Evolutionary conservation across 1,284 basidiomycete genomes (phyloP).

Genomic region (Puccinia hordei): DNA sequence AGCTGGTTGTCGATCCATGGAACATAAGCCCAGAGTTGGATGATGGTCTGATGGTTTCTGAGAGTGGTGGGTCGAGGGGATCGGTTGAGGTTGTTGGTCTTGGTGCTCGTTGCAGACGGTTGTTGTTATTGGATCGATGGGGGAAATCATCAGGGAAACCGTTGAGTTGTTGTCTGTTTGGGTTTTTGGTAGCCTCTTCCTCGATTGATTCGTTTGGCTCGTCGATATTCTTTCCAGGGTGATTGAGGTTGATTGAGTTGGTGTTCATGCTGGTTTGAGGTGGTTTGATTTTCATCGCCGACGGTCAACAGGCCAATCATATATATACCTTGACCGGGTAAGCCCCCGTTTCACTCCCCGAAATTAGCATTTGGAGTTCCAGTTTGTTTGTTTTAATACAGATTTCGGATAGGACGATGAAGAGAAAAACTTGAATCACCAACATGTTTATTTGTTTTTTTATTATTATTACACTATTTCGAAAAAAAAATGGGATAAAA

Average conservation of each 20-base stretch:
- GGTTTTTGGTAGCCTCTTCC: background rate
- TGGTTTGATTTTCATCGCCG: no score
- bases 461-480: no score
- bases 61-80: background rate
- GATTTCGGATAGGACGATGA: no score
- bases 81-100: background rate
- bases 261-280: background rate
- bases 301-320: no score
- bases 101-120: background rate
- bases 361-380: no score
- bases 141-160: slow-evolving; percentile 24
- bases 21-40: background rate
- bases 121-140: background rate
- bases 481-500: no score
- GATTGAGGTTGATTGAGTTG: slow-evolving; percentile 3
- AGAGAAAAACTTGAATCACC: no score
- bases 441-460: no score
- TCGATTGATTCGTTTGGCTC: background rate
- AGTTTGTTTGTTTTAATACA: no score
- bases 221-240: background rate
- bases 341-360: background rate
- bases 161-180: background rate
- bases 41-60: background rate
- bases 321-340: background rate
- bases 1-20: background rate